phyloP scores from a whole-genome alignment of 2,329 filamentous ascomycete genomes.

The Teratosphaeria nubilosa region DNA sequence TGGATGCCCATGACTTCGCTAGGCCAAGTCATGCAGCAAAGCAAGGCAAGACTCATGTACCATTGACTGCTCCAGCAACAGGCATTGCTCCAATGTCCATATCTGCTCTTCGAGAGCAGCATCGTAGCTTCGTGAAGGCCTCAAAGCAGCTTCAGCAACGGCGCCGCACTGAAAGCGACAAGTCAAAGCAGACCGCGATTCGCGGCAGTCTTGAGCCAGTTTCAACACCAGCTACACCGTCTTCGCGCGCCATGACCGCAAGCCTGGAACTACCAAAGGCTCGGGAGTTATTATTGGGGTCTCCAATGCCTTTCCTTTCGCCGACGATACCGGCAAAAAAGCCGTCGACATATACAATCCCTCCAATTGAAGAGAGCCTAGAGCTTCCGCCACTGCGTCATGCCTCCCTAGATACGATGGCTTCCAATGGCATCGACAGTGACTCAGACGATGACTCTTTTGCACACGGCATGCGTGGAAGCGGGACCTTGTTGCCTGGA shows the following conservation, averaged over 20 bases:
- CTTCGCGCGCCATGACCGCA: constrained; percentile 15
- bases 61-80: background rate
- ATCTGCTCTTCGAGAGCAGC: background rate
- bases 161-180: background rate
- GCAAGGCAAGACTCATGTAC: background rate
- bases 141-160: constrained; percentile 5
- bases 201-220: background rate
- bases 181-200: background rate
- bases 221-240: constrained; percentile 2
- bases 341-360: constrained; percentile 26
- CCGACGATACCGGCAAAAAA: constrained; percentile 19
- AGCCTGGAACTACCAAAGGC: constrained; percentile 19
- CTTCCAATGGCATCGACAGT: constrained; percentile 21
- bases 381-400: constrained; percentile 43
- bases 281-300: constrained; percentile 10
- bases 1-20: background rate
- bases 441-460: constrained; percentile 59
- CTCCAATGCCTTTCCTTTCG: constrained; percentile 23
- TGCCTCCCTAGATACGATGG: constrained; percentile 41
- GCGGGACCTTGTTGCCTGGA: constrained; percentile 47
- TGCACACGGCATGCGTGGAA: constrained; percentile 29
- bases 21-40: background rate
- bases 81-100: constrained; percentile 3
- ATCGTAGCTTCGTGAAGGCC: constrained; percentile 2
- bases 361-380: constrained; percentile 45